These are phyloP conservation scores for Geotrichum fermentans DNA, from an alignment of 1,139 yeast genomes.

Conservation along the genomic window DNA sequence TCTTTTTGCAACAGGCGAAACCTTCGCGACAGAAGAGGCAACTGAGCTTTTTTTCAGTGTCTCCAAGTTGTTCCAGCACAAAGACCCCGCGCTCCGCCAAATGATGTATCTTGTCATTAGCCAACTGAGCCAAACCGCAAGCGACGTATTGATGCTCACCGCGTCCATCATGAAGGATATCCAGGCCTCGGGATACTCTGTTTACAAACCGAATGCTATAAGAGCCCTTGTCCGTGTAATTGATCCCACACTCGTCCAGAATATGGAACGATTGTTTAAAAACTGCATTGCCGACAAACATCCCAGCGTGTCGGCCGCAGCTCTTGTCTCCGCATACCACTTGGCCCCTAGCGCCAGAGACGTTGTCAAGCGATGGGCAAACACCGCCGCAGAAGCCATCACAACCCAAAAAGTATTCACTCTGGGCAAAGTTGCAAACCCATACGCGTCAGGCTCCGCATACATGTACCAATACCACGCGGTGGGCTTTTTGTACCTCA, in stretches of 20 bases:
- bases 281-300: slow-evolving; percentile 89
- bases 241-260: slow-evolving; percentile 88
- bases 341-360: slow-evolving; percentile 84
- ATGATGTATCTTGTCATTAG: slow-evolving; percentile 90
- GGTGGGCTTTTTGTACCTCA: slow-evolving; percentile 77
- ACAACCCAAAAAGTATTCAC: slow-evolving; percentile 52
- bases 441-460: slow-evolving; percentile 32
- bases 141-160: slow-evolving; percentile 94
- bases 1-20: slow-evolving; percentile 76
- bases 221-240: slow-evolving; percentile 85
- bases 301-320: slow-evolving; percentile 87
- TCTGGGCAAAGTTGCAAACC: slow-evolving; percentile 45
- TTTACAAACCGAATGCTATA: slow-evolving; percentile 91
- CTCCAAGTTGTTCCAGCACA: slow-evolving; percentile 91
- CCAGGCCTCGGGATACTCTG: slow-evolving; percentile 70
- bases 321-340: slow-evolving; percentile 85
- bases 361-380: slow-evolving; percentile 87
- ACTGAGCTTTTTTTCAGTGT: slow-evolving; percentile 90
- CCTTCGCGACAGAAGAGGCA: slow-evolving; percentile 83
- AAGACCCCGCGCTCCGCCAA: slow-evolving; percentile 85
- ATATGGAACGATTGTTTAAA: slow-evolving; percentile 88
- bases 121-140: slow-evolving; percentile 77
- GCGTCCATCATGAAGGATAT: slow-evolving; percentile 97
- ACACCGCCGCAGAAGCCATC: slow-evolving; percentile 87
- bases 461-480: slow-evolving; percentile 94